Evolutionary conservation across 441 rosid species (phyloP), one percentile per base, ranked within the genome.

Genomic region (Adansonia gregorii): DNA sequence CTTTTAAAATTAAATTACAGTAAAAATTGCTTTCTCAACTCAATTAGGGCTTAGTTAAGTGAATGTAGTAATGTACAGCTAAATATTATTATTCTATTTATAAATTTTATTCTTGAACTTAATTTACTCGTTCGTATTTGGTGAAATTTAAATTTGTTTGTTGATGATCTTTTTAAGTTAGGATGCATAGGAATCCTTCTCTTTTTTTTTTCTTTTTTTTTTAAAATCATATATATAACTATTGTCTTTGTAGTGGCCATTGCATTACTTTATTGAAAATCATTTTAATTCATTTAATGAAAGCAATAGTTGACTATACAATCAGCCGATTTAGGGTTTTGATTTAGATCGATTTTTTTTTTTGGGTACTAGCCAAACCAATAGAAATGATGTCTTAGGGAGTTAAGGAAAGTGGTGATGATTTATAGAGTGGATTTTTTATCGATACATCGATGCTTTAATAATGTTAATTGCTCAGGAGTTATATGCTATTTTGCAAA

Each of bases 31-130:
- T 71, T 27, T 2, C 31, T 8, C 22, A 27, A 15, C 27, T 52
- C 17, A 24, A 9, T 67, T 55, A n/a, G 63, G 75, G 60, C 22
- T 46, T 67, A 45, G 39, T 75, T 35, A 49, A 41, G 59, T 45
- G 48, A 61, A 27, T 76, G 46, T 15, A 67, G 56, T 54, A 67
- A 76, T 20, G 66, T 76, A 43, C 66, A 55, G 11, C 65, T 41
- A 49, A 17, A 49, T 4, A 15, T 27, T 49, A 60, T 22, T 20
- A 35, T 35, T 35, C 24, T 35, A 22, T 72, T 54, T 17, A n/a
- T 24, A 8, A 69, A 46, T 27, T 39, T 73, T 4, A 17, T 41
- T 11, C 41, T 52, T 58, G 41, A 73, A 73, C 12, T 69, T 41
- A 17, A 17, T 39, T 66, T 67, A 3, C 11, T 17, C 0, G 54